Conservation (phyloP, 2,329 filamentous ascomycete species). For the Plectosphaerella cucumerina region DNA sequence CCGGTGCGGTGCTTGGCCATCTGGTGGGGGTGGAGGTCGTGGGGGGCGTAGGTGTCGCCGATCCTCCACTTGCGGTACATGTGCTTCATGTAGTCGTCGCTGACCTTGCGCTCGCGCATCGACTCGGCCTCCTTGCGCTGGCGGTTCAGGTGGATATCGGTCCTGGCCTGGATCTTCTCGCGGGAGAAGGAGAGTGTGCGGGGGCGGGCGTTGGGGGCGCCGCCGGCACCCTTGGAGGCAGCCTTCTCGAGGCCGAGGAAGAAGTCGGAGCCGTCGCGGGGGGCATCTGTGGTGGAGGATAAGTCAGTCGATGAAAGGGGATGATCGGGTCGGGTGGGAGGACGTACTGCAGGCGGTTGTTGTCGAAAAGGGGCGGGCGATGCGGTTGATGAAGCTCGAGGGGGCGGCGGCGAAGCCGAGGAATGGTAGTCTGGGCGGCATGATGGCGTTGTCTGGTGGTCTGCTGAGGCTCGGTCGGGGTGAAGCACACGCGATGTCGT, state of each 20-base stretch:
- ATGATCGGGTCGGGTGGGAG: background rate
- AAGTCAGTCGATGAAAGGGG: background rate
- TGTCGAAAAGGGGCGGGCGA: conserved; percentile 11
- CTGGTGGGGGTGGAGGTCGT: conserved; percentile 76
- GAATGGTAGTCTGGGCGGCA: conserved; percentile 35
- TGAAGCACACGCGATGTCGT: conserved; percentile 1
- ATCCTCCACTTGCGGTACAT: conserved; percentile 66
- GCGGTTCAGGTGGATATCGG: conserved; percentile 15
- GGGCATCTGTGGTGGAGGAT: background rate
- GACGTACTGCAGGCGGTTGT: conserved; percentile 8
- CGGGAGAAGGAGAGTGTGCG: conserved; percentile 13
- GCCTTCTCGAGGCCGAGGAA: conserved; percentile 11
- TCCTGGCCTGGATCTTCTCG: conserved; percentile 16
- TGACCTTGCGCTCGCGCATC: conserved; percentile 32
- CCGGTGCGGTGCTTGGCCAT: conserved; percentile 73
- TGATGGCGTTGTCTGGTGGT: conserved; percentile 18
- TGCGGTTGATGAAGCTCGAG: conserved; percentile 6
- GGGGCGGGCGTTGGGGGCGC: conserved; percentile 5
- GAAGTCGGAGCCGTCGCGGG: background rate
- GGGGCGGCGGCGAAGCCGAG: conserved; percentile 10
- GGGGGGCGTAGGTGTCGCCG: conserved; percentile 87
- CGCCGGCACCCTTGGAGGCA: background rate
- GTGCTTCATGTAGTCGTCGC: conserved; percentile 55
- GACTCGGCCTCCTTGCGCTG: conserved; percentile 31
- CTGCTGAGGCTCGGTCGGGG: conserved; percentile 5